Evolutionary conservation across 169 alveolate genomes (phyloP), one percentile per base, ranked within the genome.

Genomic region (Plasmodium vivax): DNA sequence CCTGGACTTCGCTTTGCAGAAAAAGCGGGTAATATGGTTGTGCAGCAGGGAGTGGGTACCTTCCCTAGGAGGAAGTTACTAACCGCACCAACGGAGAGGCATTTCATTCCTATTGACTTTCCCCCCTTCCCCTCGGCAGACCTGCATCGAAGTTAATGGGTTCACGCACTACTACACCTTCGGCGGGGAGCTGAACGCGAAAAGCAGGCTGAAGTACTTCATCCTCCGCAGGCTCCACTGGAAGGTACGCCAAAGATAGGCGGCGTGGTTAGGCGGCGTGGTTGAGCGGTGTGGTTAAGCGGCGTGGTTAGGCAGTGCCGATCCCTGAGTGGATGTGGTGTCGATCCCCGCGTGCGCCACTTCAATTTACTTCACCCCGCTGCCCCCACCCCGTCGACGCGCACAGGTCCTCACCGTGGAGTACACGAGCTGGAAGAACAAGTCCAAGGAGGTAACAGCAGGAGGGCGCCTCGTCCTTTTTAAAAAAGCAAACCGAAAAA

Each of bases 141-240:
- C 83, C 45, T 79, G 90, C 19, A 80, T 90, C 36, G 94, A 90
- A 80, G 91, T 90, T 5, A 90, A 90, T 45, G 94, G 94, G 34
- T 90, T 90, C 41, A 90, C 91, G 12, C 94, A 90, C 83, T 90
- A 90, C 71, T 90, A 90, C 79, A 81, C 77, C n/a, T 90, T 90
- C 51, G 72, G 58, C 8, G 91, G 91, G 32, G 83, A 43, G n/a
- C 27, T 90, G 54, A 90, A 90, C 54, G 68, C 88, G 19, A 90
- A 90, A 16, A 90, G 83, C 2, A 80, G 41, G 6, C 38, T 90
- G 19, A 90, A 90, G 47, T 90, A 90, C 72, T 90, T 19, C 36
- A 79, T 88, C 32, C 36, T 88, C 9, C 62, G 73, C 43, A 88
- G 82, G 79, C 94, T 88, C 36, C 34, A 88, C 8, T 88, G 94